These are phyloP conservation scores for Talaromyces sp. DNA, from an alignment of 2,329 filamentous ascomycete genomes.

Conservation along the genomic window DNA sequence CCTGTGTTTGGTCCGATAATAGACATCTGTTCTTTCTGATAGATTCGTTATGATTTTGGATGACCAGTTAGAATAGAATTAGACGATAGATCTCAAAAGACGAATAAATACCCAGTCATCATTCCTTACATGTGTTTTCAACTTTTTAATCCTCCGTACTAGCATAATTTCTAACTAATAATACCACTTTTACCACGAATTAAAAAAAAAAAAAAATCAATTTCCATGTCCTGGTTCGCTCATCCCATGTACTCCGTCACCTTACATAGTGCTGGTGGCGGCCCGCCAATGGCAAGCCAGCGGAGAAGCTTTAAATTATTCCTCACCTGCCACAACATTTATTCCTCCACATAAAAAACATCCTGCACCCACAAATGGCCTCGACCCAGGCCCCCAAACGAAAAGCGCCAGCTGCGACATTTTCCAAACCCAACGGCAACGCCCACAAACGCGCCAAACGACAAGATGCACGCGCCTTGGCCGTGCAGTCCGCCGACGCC, in stretches of 20 bases:
- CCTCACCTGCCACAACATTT: not conserved
- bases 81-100: not conserved
- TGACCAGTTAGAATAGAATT: not conserved
- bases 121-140: not conserved
- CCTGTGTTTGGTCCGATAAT: not conserved
- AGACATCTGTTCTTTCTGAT: not conserved
- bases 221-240: not conserved
- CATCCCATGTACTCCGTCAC: not conserved
- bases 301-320: not conserved
- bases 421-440: slow-evolving; percentile 19
- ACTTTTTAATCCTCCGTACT: not conserved
- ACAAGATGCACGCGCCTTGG: slow-evolving; percentile 38
- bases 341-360: not conserved
- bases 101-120: not conserved
- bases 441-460: slow-evolving; percentile 41
- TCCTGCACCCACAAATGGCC: slow-evolving; percentile 21
- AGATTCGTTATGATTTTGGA: not conserved
- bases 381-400: slow-evolving; percentile 26
- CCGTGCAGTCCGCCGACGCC: slow-evolving; percentile 41
- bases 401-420: slow-evolving; percentile 18
- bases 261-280: not conserved
- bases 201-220: too few relatives aligned
- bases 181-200: not conserved
- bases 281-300: not conserved
- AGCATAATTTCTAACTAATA: not conserved